Percentiles rank a stretch among this genome's conserved stretches.
Conservation (phyloP, 805 yeast genomes). For the Suhomyces prunicola region DNA sequence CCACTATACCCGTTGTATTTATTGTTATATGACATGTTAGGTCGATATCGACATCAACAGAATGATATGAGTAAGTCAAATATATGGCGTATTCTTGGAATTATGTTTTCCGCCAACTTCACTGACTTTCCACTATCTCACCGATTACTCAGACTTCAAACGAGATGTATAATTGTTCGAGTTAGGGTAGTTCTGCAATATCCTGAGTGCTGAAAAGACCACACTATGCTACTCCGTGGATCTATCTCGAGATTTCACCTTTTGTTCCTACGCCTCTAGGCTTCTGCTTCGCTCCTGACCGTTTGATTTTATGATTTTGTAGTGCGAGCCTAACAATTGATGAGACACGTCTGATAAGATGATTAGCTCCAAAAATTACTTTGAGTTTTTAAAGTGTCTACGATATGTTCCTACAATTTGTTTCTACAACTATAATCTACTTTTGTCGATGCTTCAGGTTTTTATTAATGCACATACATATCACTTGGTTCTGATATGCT, state of each 20-base stretch:
- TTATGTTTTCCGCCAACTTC: not conserved
- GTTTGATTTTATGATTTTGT: constrained; percentile 1
- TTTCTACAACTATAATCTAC: not conserved
- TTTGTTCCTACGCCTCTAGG: not conserved
- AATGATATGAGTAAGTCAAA: not conserved
- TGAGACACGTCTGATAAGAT: not conserved
- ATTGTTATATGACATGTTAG: constrained; percentile 4
- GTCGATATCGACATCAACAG: not conserved
- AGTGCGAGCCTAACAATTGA: not conserved
- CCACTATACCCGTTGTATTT: constrained; percentile 1
- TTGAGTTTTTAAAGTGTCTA: too few species aligned
- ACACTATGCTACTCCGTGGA: not conserved
- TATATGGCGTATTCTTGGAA: not conserved
- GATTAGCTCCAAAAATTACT: too few species aligned
- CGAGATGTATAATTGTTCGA: not conserved
- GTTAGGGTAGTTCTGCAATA: not conserved
- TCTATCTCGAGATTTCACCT: not conserved
- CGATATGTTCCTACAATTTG: not conserved
- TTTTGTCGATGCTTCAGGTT: not conserved
- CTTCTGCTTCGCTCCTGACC: not conserved
- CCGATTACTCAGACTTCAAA: not conserved
- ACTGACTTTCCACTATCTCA: not conserved
- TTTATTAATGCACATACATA: constrained; percentile 1
- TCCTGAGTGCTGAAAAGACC: not conserved
- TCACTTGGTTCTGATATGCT: constrained; percentile 77